phyloP scores from a whole-genome alignment of 169 alveolate species.

The Plasmodium relictum region DNA sequence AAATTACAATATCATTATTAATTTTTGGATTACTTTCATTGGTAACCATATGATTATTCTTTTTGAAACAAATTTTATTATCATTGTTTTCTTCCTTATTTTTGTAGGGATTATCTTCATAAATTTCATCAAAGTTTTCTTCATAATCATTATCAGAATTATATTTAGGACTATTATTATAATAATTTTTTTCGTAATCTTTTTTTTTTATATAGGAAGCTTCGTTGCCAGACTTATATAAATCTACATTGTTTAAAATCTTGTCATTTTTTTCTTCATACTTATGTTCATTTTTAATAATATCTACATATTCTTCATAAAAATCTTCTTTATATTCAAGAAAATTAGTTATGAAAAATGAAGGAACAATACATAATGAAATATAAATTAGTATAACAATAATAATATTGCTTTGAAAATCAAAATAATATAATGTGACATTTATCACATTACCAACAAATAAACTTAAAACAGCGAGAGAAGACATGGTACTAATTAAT shows the following conservation, averaged over 20 bases:
- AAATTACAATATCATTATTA: not conserved
- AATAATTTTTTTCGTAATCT: not conserved
- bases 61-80: no score
- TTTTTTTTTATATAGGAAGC: not conserved
- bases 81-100: no score
- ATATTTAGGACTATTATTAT: not conserved
- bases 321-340: not conserved
- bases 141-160: not conserved
- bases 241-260: no score
- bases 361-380: constrained; percentile 34
- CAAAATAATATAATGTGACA: constrained; percentile 1
- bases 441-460: constrained; percentile 55
- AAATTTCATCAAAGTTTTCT: no score
- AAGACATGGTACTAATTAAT: constrained; percentile 66
- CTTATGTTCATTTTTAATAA: not conserved
- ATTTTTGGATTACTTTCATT: no score
- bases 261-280: not conserved
- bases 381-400: constrained; percentile 19
- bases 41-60: no score
- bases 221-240: not conserved
- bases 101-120: no score
- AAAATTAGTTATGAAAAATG: constrained; percentile 48
- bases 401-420: constrained; percentile 32
- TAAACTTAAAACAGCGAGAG: constrained; percentile 66
- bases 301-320: not conserved